Base-by-base conservation (phyloP, 139 green algal species). In the Coccomyxa sp. region DNA sequence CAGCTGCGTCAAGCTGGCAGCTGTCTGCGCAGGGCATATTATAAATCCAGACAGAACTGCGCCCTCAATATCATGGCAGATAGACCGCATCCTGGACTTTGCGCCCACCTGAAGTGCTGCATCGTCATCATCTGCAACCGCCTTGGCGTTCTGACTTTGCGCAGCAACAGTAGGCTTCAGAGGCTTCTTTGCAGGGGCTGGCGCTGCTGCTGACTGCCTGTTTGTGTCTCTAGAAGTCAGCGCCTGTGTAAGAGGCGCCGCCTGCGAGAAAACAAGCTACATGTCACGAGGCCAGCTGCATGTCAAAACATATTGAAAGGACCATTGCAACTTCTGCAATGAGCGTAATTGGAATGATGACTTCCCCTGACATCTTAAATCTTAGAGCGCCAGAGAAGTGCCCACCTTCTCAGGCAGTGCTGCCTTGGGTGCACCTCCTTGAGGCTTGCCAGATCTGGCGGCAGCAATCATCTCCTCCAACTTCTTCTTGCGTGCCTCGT, bases 401-500 rank as follows among this genome's bases (percentile, higher is more conserved):
- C 41, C n/a, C 27, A 70, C 27, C 24, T 16, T 54, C 31, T 70
- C 55, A 7, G 73, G 39, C 9, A 35, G 35, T 22, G 14, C 68
- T 71, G 36, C 74, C 14, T 39, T 55, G 44, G 79, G 69, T 6
- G 44, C 36, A 41, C 70, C n/a, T n/a, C n/a, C n/a, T n/a, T n/a
- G n/a, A n/a, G n/a, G n/a, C n/a, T n/a, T n/a, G n/a, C 73, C 71
- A 40, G 72, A 70, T 5, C 68, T 74, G 8, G 89, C 89, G 37
- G 81, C 85, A 35, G 82, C 74, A 24, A 93, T 64, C 87, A 93
- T 87, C 14, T 95, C 87, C 71, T 94, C 86, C 58, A 97, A 82
- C 79, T 90, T 90, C 86, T 94, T 94, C 75, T 90, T 92, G n/a
- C 88, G 84, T 7, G 33, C 75, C 8, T 95, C 92, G 75, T 97